phyloP scores from a whole-genome alignment of 1,284 basidiomycete genomes.

The Heliocybe sulcata region DNA sequence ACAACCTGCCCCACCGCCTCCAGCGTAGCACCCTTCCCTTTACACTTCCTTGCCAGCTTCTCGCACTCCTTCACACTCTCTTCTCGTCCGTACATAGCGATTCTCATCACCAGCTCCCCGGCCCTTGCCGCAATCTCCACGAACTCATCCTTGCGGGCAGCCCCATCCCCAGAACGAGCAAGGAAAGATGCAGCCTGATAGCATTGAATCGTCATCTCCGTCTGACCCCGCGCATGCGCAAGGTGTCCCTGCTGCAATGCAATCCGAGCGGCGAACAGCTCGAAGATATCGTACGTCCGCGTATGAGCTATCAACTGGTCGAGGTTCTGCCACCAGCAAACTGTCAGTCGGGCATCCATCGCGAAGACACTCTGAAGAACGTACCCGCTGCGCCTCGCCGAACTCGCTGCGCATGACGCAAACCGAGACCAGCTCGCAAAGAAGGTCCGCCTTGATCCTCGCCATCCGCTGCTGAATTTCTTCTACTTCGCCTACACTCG shows the following conservation, averaged over 20 bases:
- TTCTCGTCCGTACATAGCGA: conserved; percentile 33
- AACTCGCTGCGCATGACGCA: conserved; percentile 62
- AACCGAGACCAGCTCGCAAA: conserved; percentile 60
- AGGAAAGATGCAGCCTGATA: conserved; percentile 53
- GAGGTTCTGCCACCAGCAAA: conserved; percentile 35
- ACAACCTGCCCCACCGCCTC: conserved; percentile 48
- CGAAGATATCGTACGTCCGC: conserved; percentile 48
- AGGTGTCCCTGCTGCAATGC: conserved; percentile 65
- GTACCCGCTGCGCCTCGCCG: conserved; percentile 43
- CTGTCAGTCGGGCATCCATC: conserved; percentile 1
- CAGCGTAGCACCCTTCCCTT: conserved; percentile 47
- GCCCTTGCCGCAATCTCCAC: conserved; percentile 50
- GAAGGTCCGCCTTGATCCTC: conserved; percentile 61
- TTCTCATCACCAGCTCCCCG: conserved; percentile 50
- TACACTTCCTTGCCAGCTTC: conserved; percentile 22
- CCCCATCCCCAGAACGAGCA: conserved; percentile 29
- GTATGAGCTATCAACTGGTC: conserved; percentile 51
- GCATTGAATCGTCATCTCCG: conserved; percentile 45
- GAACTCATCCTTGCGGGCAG: too few species aligned
- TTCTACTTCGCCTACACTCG: conserved; percentile 40
- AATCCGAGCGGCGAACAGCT: conserved; percentile 50
- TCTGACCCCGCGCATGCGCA: conserved; percentile 48
- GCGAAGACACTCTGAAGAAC: conserved; percentile 4
- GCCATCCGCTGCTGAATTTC: conserved; percentile 42
- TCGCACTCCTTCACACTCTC: conserved; percentile 19